These are phyloP conservation scores for Talaromyces rugulosus DNA, from an alignment of 2,329 filamentous ascomycete species.

Conservation along the genomic window DNA sequence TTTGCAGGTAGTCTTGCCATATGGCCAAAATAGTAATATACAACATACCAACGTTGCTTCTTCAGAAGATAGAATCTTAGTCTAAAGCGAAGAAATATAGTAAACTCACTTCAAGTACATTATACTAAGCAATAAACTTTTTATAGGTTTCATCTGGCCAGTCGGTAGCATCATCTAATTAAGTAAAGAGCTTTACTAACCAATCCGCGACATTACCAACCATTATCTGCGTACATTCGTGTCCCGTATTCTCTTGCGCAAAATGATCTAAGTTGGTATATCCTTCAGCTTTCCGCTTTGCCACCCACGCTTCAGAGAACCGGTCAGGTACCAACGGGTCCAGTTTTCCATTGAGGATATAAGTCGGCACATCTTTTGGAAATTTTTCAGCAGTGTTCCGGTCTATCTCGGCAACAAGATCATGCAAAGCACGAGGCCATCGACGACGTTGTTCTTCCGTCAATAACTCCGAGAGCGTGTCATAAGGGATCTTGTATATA, in stretches of 20 bases:
- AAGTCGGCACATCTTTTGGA: conserved; percentile 5
- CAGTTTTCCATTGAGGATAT: conserved; percentile 8
- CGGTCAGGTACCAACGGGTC: conserved; percentile 9
- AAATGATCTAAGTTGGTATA: conserved; percentile 8
- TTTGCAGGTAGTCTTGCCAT: neutral
- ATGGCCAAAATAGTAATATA: neutral
- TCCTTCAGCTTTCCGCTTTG: neutral
- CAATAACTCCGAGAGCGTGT: neutral
- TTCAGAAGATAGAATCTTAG: neutral
- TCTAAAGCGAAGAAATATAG: neutral
- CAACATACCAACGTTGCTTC: neutral
- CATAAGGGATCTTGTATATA: neutral
- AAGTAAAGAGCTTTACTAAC: neutral
- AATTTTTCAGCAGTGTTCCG: neutral
- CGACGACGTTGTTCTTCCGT: conserved; percentile 6
- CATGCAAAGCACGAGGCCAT: conserved; percentile 5
- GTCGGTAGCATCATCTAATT: neutral
- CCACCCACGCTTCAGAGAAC: conserved; percentile 9
- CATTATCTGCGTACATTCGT: conserved; percentile 4
- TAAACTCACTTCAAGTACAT: neutral
- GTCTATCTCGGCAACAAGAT: neutral
- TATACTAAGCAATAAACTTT: neutral
- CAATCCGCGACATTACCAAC: conserved; percentile 7
- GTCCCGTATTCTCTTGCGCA: conserved; percentile 9
- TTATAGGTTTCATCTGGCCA: neutral